Base-by-base conservation (phyloP, 2,329 filamentous ascomycete genomes). In the Ceratocystiopsis sp. region DNA sequence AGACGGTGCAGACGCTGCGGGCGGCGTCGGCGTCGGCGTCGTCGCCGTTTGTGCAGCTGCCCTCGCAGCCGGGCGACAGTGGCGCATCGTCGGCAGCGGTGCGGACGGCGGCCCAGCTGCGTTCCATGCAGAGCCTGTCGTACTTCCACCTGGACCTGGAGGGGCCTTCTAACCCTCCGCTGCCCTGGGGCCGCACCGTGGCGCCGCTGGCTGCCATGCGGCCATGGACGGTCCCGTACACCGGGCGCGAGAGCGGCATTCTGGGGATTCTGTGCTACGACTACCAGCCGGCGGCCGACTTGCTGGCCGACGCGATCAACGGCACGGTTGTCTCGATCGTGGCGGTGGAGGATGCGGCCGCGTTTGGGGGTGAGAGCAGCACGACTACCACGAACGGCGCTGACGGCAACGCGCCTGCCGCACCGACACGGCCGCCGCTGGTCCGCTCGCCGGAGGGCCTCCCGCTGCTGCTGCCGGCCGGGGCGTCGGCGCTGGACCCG, bases 41-140 rank as follows among this genome's bases (percentile, higher is more conserved):
- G 3, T 5, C 33, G 33, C 4, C 33, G 33, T 64, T 80, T 38
- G 59, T 63, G 35, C 62, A 65, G 6, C 60, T 85, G 5, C 70
- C 77, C 6, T 78, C 79, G 1, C 71, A 78, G 50, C 58, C 67
- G 10, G 66, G 65, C n/a, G 69, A 75, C 36, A 11, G 25, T n/a
- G n/a, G n/a, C 7, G 33, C 33, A 2, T 3, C 33, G 33, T 13
- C 13, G 13, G 33, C 12, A 11, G 33, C 65, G 1, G 62, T 69
- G 3, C 65, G 78, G 35, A 81, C 77, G 11, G 69, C 80, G 0
- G 67, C 73, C 0, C 76, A 87, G 47, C 59, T 84, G 3, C 65
- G 80, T 41, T 69, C 71, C 7, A 85, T 89, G 79, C 80, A 86
- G 51, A 74, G 69, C n/a, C 78, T 85, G 68, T 78, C 81, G 0